Base-by-base conservation (phyloP, 208 protist species). In the Acanthamoeba lenticulata region DNA sequence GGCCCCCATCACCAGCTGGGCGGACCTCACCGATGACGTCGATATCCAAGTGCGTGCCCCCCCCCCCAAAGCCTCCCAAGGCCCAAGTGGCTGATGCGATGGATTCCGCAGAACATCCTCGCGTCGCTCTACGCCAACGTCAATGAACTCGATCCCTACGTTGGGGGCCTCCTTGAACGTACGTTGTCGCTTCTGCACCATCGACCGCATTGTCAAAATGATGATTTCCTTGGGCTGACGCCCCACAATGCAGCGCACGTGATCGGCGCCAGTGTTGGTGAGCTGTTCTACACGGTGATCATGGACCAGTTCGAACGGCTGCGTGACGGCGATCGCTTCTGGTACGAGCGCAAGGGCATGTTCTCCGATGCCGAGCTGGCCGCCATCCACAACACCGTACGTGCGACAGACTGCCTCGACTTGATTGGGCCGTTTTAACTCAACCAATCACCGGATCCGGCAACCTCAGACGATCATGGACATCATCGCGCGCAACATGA, bases 271-370 rank as follows among this genome's bases (percentile, higher is more conserved):
- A 7, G 65, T 42, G 44, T 95, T 27, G 94, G 94, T 34, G 88
- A 44, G 38, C 29, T 94, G 15, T 57, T 74, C 40, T 44, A 45
- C 81, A 38, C 15, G 38, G 77, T 55, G 34, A 32, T 86, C 77
- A 21, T 32, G 19, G 36, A 86, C 24, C 77, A 95, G 91, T 94
- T 94, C 81, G 5, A 94, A 36, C 42, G 83, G 19, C 44, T 94
- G 45, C 27, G 79, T 17, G 55, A 92, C 15, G 94, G 88, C 29
- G 94, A 95, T 34, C 47, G 83, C 19, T 95, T 90, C 83, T 95
- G 85, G 49, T 94, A 38, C 42, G 89, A 95, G 38, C 77, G 77
- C 38, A n/a, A 27, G 24, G 77, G 45, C 42, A 86, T 86, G 77
- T 86, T 86, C 77, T 44, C 21, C 62, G 77, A 19, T 7, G 77